These are phyloP conservation scores for Teratosphaeria zuluensis DNA, from an alignment of 2,329 filamentous ascomycete species.

Conservation along the genomic window DNA sequence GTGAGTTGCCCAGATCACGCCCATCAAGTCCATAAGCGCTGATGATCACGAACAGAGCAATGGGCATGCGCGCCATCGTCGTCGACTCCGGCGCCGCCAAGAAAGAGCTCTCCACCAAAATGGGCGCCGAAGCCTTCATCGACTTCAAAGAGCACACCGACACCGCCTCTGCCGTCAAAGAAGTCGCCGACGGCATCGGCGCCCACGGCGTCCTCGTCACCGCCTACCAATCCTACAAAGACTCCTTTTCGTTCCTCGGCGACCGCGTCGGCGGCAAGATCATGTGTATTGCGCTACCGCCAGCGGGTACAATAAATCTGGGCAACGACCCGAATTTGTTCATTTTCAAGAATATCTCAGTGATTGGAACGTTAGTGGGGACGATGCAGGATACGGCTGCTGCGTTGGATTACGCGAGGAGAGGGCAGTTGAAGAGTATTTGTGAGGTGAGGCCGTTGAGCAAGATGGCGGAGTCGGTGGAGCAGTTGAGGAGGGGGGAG, in stretches of 20 bases:
- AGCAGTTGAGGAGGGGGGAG: conserved; percentile 40
- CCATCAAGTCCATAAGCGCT: background rate
- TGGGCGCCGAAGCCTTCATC: conserved; percentile 49
- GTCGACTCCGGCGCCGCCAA: conserved; percentile 44
- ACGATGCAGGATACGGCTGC: conserved; percentile 40
- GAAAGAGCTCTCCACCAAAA: conserved; percentile 34
- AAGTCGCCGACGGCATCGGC: conserved; percentile 38
- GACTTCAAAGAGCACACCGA: conserved; percentile 40
- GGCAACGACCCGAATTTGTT: conserved; percentile 27
- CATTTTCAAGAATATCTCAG: conserved; percentile 25
- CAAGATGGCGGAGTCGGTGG: conserved; percentile 41
- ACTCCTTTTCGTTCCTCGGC: conserved; percentile 27
- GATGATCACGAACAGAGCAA: conserved; percentile 26
- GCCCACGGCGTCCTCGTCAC: conserved; percentile 36
- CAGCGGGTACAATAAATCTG: conserved; percentile 26
- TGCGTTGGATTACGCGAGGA: conserved; percentile 38
- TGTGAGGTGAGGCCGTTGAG: conserved; percentile 40
- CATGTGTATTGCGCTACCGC: conserved; percentile 38
- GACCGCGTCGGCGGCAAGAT: conserved; percentile 41
- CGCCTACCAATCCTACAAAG: conserved; percentile 28
- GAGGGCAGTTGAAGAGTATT: conserved; percentile 42
- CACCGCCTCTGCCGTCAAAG: conserved; percentile 34
- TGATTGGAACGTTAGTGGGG: conserved; percentile 35
- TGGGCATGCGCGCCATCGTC: conserved; percentile 48
- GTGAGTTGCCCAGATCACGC: conserved; percentile 1